Conservation (phyloP, 495 filamentous ascomycete species). For the Podospora pseudopauciseta region DNA sequence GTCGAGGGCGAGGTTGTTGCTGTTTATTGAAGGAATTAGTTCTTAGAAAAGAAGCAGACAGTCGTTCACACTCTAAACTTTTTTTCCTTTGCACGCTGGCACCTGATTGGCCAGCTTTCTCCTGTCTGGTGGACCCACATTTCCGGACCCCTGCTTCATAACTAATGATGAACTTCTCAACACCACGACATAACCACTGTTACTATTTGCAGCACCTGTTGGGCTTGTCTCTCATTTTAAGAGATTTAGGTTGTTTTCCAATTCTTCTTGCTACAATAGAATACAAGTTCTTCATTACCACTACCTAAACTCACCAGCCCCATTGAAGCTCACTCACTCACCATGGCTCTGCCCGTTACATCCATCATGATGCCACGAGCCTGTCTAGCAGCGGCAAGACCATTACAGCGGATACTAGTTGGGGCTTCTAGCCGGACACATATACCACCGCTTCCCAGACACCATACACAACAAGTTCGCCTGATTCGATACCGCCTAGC, state of each 20-base stretch:
- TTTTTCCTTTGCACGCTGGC: not conserved
- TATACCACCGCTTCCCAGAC: not conserved
- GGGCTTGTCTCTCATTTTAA: not conserved
- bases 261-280: not conserved
- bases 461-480: not conserved
- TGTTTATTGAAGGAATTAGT: not conserved
- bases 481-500: not conserved
- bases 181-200: not conserved
- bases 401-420: not conserved
- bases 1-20: not conserved
- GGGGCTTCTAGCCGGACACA: too few species aligned
- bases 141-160: not conserved
- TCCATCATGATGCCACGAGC: not conserved
- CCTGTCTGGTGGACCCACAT: constrained; percentile 2
- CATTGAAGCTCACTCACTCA: not conserved
- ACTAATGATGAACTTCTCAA: not conserved
- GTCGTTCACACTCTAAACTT: constrained; percentile 6
- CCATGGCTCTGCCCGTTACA: not conserved
- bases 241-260: not conserved
- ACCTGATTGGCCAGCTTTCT: not conserved
- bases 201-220: not conserved
- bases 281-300: not conserved
- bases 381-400: not conserved
- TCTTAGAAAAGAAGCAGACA: not conserved
- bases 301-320: not conserved